Evolutionary conservation across 2,329 filamentous ascomycete genomes (phyloP).

Genomic region (Ophiosphaerella narmari): DNA sequence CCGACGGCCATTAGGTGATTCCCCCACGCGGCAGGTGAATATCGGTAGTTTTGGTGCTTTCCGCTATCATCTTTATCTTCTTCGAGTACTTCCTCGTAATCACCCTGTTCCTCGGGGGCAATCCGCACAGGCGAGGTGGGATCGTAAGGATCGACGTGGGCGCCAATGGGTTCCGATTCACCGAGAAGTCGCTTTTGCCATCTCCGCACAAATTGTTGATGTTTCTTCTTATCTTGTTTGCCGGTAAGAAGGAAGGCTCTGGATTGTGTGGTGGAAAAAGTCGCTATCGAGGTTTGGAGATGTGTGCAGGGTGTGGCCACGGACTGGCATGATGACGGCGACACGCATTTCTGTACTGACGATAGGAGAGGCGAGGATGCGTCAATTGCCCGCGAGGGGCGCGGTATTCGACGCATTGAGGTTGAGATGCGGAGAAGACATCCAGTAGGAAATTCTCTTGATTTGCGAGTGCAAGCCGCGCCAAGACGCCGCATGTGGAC

Average conservation of each 20-base stretch:
- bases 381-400: constrained; percentile 41
- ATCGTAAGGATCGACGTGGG: constrained; percentile 46
- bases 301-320: constrained; percentile 12
- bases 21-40: constrained; percentile 15
- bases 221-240: constrained; percentile 44
- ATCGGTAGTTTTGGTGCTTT: not conserved
- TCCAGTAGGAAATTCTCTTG: constrained; percentile 18
- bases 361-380: constrained; percentile 18
- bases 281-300: constrained; percentile 24
- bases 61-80: constrained; percentile 16
- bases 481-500: constrained; percentile 21
- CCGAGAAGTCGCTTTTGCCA: constrained; percentile 45
- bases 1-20: constrained; percentile 59
- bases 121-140: constrained; percentile 42
- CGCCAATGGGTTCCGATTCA: constrained; percentile 43
- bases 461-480: constrained; percentile 3
- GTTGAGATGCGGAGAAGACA: constrained; percentile 25
- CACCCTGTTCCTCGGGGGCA: constrained; percentile 41
- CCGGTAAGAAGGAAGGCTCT: constrained; percentile 28
- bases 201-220: constrained; percentile 40
- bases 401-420: constrained; percentile 46
- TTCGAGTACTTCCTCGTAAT: constrained; percentile 39
- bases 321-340: constrained; percentile 9
- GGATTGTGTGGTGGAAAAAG: constrained; percentile 38
- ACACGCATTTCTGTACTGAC: constrained; percentile 17